These are phyloP conservation scores for Cryptococcus sp. DNA, from an alignment of 1,284 basidiomycete species.

Conservation along the genomic window DNA sequence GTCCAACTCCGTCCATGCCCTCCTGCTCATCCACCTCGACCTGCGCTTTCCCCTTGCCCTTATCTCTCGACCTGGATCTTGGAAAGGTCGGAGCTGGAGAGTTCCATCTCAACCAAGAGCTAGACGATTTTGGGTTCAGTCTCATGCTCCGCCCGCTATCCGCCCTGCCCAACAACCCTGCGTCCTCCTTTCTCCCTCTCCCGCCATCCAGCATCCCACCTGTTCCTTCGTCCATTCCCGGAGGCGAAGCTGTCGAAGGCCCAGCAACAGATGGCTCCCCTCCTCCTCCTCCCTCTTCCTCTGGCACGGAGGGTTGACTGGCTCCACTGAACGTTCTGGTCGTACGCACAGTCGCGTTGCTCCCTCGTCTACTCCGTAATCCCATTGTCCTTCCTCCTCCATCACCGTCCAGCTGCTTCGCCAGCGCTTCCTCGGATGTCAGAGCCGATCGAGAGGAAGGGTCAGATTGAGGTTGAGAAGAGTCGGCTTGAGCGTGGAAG, in stretches of 20 bases:
- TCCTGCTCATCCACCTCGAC: conserved; percentile 16
- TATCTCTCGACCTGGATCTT: conserved; percentile 11
- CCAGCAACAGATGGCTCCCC: conserved; percentile 20
- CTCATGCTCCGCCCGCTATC: not conserved
- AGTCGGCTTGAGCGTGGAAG: not conserved
- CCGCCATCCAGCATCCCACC: not conserved
- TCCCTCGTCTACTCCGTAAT: conserved; percentile 32
- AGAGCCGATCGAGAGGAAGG: not conserved
- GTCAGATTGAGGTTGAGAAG: conserved; percentile 1
- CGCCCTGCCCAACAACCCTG: too few species aligned
- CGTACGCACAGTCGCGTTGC: conserved; percentile 29
- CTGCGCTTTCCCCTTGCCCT: conserved; percentile 40
- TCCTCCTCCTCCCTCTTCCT: conserved; percentile 24
- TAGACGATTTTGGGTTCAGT: conserved; percentile 35
- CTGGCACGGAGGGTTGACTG: conserved; percentile 8
- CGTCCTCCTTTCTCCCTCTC: not conserved
- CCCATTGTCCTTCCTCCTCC: conserved; percentile 36
- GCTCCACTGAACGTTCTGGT: conserved; percentile 16
- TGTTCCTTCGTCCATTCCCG: not conserved
- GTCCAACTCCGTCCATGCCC: not conserved
- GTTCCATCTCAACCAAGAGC: conserved; percentile 39
- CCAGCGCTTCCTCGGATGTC: conserved; percentile 27
- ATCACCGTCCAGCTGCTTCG: conserved; percentile 38
- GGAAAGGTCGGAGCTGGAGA: conserved; percentile 33
- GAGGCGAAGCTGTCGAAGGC: conserved; percentile 13